Base-by-base conservation (phyloP, 129 eudicot genomes). In the Flaveria trinervia region DNA sequence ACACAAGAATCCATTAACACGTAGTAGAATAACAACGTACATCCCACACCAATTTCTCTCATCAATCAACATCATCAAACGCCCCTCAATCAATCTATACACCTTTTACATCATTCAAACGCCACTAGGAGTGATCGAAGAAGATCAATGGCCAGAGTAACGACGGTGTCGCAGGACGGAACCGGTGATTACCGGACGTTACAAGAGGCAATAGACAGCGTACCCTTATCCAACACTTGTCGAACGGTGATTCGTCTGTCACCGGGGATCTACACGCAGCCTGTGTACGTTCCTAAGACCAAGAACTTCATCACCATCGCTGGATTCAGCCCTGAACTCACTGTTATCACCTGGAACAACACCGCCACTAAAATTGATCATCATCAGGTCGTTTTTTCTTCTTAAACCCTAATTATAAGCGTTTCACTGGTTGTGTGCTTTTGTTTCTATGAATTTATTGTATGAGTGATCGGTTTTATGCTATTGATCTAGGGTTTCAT, bases 361-460 rank as follows among this genome's bases (percentile, higher is more conserved):
- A 83, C 94, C 68, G 96, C 98, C 86, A 62, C 90, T 59, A 83
- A 86, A 76, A 92, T 90, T 49, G 93, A 92, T 28, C 98, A 92
- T 78, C 96, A 89, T 65, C 96, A 92, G 90, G 96, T 90, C 39
- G 0, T 0, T 2, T 7, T 70, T 11, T 22, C 6, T 3, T 52
- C 51, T 57, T 56, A 28, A 28, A 68, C 72, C 25, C 20, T 74
- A 25, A 10, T 15, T 1, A n/a, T 62, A 23, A 74, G 28, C 30
- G 1, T 46, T 15, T 26, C 1, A 23, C 13, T 17, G 14, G 46
- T 46, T 46, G 4, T n/a, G 11, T 26, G 16, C 26, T 25, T 23
- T 26, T 46, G 71, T 60, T 74, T 74, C 8, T 46, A 3, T 25
- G 26, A 28, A 14, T 72, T 11, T 33, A 3, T 57, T 20, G 5